Evolutionary conservation across 2,329 filamentous ascomycete species (phyloP), one percentile per base, ranked within the genome.

Genomic region (Alternaria panax): DNA sequence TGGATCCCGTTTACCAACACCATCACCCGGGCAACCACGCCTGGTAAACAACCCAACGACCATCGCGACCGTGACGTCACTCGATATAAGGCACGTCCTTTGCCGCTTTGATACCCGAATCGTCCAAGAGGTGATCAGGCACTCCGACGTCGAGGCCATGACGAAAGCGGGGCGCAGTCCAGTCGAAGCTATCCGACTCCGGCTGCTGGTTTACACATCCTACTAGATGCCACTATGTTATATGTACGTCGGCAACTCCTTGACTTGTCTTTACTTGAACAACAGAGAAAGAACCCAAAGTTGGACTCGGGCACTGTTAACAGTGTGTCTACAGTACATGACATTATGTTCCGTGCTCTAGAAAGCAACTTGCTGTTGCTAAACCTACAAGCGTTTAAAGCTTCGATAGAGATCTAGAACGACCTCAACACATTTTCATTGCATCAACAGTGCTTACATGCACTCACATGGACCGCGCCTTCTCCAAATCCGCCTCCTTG

Each of bases 401-500:
- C 38, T 50, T 59, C 56, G 11, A 28, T 28, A 22, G 12, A 32
- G 14, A 36, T 59, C 56, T 59, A 43, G 43, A 38, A 25, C 12
- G 11, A 34, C 25, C 50, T 59, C 30, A 59, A 45, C 24, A 30
- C 28, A 50, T 38, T 24, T 20, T 6, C n/a, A 32, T 43, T 6
- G 20, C 4, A 25, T 25, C 9, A 16, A 47, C 4, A 28, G 25
- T 47, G 20, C 27, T 28, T 36, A 6, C n/a, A 25, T 43, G 47
- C 18, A 54, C 56, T 58, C 34, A 58, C 64, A 66, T 63, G 5
- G 43, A 59, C 60, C 72, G 67, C n/a, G 73, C 59, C 78, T 76
- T 54, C 60, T 83, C 78, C 7, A 84, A 57, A 64, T 86, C 83
- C 32, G 74, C 75, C 68, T 82, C 79, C 70, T 84, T 85, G 56